Evolutionary conservation across 495 filamentous ascomycete genomes (phyloP).

Genomic region (Cercophora scortea): DNA sequence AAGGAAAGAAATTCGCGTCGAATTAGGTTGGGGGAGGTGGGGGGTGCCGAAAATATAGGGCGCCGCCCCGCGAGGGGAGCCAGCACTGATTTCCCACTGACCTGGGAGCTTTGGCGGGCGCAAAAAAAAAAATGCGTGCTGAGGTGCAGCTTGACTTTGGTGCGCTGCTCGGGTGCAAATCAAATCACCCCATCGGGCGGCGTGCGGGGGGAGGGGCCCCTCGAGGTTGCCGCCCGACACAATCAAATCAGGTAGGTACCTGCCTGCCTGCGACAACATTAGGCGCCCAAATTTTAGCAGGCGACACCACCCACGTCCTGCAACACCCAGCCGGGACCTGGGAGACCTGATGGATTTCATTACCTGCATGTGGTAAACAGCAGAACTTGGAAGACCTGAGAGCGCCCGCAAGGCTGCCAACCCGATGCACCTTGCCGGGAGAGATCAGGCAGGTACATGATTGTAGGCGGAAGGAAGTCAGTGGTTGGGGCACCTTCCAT

Average conservation of each 20-base stretch:
- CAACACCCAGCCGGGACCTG: too few relatives aligned
- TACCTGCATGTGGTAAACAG: too few relatives aligned
- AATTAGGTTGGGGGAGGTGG: constrained; percentile 23
- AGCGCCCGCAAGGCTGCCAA: too few relatives aligned
- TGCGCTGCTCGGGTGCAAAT: constrained; percentile 12
- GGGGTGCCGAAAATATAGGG: constrained; percentile 25
- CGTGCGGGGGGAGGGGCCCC: not conserved
- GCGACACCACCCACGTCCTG: too few relatives aligned
- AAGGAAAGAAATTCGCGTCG: constrained; percentile 23
- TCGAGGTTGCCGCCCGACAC: not conserved
- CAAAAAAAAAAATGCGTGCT: constrained; percentile 19
- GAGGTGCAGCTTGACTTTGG: constrained; percentile 14
- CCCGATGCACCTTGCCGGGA: too few relatives aligned
- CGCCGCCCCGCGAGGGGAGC: constrained; percentile 10
- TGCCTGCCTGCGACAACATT: too few relatives aligned
- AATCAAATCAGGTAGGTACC: too few relatives aligned
- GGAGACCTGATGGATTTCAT: too few relatives aligned
- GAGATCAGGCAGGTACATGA: too few relatives aligned
- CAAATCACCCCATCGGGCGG: constrained; percentile 6
- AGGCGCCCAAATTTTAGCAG: too few relatives aligned
- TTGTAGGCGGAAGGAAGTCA: too few relatives aligned
- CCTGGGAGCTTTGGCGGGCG: constrained; percentile 17
- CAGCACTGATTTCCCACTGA: constrained; percentile 26
- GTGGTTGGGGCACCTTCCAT: not conserved
- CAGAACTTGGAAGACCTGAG: too few relatives aligned